A percentile compares a stretch with the other conserved stretches of the same genome.
phyloP scores from a whole-genome alignment of 2,329 filamentous ascomycete genomes.

The Colletotrichum abscissum region DNA sequence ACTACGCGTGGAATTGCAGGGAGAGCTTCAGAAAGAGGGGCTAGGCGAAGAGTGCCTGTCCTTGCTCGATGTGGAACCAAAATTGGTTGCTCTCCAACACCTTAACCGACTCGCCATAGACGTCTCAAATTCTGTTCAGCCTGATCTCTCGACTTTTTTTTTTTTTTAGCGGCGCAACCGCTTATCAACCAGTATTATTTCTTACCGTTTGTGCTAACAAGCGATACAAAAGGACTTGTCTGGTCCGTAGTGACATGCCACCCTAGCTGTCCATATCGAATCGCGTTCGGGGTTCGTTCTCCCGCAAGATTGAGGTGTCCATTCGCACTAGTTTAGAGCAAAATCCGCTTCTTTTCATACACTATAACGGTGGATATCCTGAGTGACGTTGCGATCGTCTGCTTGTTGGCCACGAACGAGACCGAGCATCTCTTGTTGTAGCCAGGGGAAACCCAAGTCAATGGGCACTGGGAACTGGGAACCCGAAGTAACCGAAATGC shows the following conservation, averaged over 20 bases:
- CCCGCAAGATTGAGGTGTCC: neutral
- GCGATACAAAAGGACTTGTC: neutral
- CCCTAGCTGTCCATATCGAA: neutral
- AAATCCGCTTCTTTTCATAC: neutral
- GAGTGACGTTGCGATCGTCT: neutral
- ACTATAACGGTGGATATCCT: neutral
- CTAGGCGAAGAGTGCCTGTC: slow-evolving; percentile 7
- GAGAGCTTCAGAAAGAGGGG: neutral
- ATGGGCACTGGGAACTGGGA: neutral
- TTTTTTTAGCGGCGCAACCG: neutral
- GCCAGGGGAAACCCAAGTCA: neutral
- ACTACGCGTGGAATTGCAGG: neutral
- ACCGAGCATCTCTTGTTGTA: neutral
- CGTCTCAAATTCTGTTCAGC: neutral
- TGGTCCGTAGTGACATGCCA: neutral
- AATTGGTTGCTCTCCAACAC: neutral
- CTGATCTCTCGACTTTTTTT: neutral
- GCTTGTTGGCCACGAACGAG: neutral
- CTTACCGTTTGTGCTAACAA: neutral
- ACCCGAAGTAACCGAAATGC: neutral
- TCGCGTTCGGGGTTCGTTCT: neutral
- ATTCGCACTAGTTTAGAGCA: neutral
- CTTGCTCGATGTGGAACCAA: slow-evolving; percentile 2
- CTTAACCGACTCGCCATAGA: neutral
- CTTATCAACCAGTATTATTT: neutral